Conservation (phyloP, 495 filamentous ascomycete species). For the Arthonia radiata region DNA sequence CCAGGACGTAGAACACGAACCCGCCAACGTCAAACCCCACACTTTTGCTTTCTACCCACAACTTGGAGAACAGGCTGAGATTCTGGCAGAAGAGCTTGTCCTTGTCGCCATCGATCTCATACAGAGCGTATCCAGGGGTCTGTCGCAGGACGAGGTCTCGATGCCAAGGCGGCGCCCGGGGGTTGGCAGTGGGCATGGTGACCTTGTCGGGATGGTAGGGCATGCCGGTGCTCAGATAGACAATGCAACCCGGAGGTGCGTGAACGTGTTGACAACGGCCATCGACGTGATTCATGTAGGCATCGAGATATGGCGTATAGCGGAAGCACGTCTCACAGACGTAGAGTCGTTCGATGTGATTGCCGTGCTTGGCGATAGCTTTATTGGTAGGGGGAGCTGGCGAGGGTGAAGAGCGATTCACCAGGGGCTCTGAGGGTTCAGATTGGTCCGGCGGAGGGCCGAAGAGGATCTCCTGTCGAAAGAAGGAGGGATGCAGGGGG, state of each 20-base stretch:
- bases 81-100: slow-evolving; percentile 89
- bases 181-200: too few species aligned
- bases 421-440: too few species aligned
- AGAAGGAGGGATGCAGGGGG: too few species aligned
- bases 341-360: slow-evolving; percentile 52
- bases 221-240: slow-evolving; percentile 6
- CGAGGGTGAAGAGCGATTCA: too few species aligned
- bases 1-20: slow-evolving; percentile 86
- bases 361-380: too few species aligned
- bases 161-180: too few species aligned
- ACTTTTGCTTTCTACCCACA: slow-evolving; percentile 94
- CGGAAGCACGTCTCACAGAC: slow-evolving; percentile 88
- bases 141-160: slow-evolving; percentile 18
- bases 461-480: too few species aligned
- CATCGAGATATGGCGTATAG: slow-evolving; percentile 50
- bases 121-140: slow-evolving; percentile 34
- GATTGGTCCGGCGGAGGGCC: too few species aligned
- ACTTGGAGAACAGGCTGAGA: slow-evolving; percentile 85
- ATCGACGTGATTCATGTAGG: slow-evolving; percentile 28
- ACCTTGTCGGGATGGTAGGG: slow-evolving; percentile 8
- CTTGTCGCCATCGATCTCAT: slow-evolving; percentile 74
- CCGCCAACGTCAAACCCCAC: slow-evolving; percentile 91
- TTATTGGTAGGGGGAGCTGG: too few species aligned
- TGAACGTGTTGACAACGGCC: slow-evolving; percentile 22
- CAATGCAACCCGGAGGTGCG: slow-evolving; percentile 18